Percentiles rank a stretch among this genome's conserved stretches.
These are phyloP conservation scores for Aspergillus flavus DNA, from an alignment of 2,329 filamentous ascomycete genomes.

Conservation along the genomic window DNA sequence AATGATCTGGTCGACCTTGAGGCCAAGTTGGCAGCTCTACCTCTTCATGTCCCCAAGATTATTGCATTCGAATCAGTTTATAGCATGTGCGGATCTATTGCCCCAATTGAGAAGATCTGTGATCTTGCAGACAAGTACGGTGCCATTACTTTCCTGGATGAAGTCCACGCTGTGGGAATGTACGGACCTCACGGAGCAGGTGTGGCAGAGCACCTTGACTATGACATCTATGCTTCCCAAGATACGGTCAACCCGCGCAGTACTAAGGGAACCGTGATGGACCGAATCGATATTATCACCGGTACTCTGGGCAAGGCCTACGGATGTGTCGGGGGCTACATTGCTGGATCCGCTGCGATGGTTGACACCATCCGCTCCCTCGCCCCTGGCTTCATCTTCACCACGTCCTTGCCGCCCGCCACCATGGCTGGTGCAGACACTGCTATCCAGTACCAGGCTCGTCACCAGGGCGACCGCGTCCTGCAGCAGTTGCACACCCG, in stretches of 20 bases:
- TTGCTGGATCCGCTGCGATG: slow-evolving; percentile 82
- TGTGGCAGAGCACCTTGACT: slow-evolving; percentile 96
- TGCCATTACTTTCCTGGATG: slow-evolving; percentile 94
- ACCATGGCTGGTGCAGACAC: slow-evolving; percentile 93
- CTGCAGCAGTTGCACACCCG: slow-evolving; percentile 96
- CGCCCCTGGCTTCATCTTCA: slow-evolving; percentile 98
- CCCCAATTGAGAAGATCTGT: slow-evolving; percentile 93
- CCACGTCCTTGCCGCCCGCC: slow-evolving; percentile 90
- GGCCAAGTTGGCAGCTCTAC: slow-evolving; percentile 85
- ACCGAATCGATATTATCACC: slow-evolving; percentile 96
- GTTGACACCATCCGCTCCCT: slow-evolving; percentile 93
- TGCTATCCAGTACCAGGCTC: slow-evolving; percentile 92
- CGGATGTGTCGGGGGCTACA: slow-evolving; percentile 96
- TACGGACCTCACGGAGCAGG: slow-evolving; percentile 94
- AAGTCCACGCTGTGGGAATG: slow-evolving; percentile 99
- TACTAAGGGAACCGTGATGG: slow-evolving; percentile 79
- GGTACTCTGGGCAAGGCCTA: slow-evolving; percentile 97
- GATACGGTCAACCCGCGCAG: slow-evolving; percentile 53
- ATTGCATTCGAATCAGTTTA: slow-evolving; percentile 99
- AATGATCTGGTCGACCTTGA: slow-evolving; percentile 95
- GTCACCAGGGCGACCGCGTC: slow-evolving; percentile 79
- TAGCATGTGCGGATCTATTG: slow-evolving; percentile 98
- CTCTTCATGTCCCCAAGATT: slow-evolving; percentile 86
- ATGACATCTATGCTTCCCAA: slow-evolving; percentile 77
- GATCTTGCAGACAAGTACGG: slow-evolving; percentile 97